Conservation (phyloP, 257 asterid species). For the Prunella vulgaris region DNA sequence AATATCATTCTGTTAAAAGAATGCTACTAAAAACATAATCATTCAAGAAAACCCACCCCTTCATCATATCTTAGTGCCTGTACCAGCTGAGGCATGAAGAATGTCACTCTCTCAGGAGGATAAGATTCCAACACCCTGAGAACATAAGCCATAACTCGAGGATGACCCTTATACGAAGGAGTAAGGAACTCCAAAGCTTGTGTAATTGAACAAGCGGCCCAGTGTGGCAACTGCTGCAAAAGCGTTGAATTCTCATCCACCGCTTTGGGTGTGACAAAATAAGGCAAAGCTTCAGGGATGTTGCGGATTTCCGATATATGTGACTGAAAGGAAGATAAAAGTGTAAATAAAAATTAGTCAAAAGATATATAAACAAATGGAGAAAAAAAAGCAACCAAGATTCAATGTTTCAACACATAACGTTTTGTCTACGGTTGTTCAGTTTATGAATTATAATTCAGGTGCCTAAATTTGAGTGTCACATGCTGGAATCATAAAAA, state of each 20-base stretch:
- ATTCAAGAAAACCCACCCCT: slow-evolving; percentile 57
- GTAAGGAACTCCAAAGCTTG: slow-evolving; percentile 95
- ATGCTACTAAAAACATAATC: slow-evolving; percentile 9
- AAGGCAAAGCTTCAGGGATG: slow-evolving; percentile 94
- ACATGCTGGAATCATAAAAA: slow-evolving; percentile 2
- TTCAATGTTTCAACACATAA: slow-evolving; percentile 17
- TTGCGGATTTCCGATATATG: slow-evolving; percentile 77
- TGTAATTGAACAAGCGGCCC: slow-evolving; percentile 98
- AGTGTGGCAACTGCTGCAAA: slow-evolving; percentile 96
- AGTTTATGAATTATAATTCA: background rate
- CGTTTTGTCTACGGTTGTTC: background rate
- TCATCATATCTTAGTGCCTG: slow-evolving; percentile 96
- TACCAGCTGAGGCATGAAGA: slow-evolving; percentile 99
- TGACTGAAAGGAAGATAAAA: slow-evolving; percentile 41
- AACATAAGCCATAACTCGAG: slow-evolving; percentile 99
- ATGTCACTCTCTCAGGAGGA: slow-evolving; percentile 94
- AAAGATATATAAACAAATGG: slow-evolving; percentile 3
- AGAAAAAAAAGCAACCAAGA: slow-evolving; percentile 11
- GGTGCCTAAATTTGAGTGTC: background rate
- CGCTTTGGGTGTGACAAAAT: slow-evolving; percentile 91
- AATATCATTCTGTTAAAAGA: slow-evolving; percentile 1
- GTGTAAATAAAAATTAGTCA: slow-evolving; percentile 7
- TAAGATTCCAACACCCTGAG: slow-evolving; percentile 97
- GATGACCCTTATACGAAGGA: slow-evolving; percentile 95
- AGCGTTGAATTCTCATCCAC: slow-evolving; percentile 91